Base-by-base conservation (phyloP, 2,329 filamentous ascomycete species). In the Arthrinium phaeospermum region DNA sequence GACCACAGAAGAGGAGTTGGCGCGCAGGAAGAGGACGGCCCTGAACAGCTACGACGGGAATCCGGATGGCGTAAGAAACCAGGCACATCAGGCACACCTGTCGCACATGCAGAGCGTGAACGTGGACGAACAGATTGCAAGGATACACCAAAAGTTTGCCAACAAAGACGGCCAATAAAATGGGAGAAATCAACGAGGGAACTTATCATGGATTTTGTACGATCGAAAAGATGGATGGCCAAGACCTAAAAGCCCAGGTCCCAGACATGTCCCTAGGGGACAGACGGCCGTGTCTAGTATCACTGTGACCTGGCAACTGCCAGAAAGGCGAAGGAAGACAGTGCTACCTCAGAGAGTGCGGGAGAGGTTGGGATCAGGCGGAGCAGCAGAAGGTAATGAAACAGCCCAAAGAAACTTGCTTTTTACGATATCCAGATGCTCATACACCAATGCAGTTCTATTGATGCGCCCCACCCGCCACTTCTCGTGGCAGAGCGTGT, bases 61-160 rank as follows among this genome's bases (percentile, higher is more conserved):
- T 75, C 87, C 88, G 27, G 90, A 93, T 71, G 87, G 86, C 73
- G 53, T 37, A 13, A 41, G 57, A 30, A 64, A 41, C 34, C 57
- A 64, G 57, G 57, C 57, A 13, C 67, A 46, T 5, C 57, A 64
- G 57, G 57, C 57, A n/a, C 57, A 64, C 12, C 89, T 90, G 76
- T 89, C 79, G 73, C 88, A 91, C 77, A 87, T 92, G 83, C 89
- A 91, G 79, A 89, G 85, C 71, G 90, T 93, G 82, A 96, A 94
- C 79, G 91, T 97, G 49, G 93, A 96, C 80, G 94, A 97, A 81
- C 94, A 97, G 84, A 94, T 97, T 75, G 88, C 92, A 19, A 86
- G 86, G 4, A 89, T 90, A 53, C 87, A 90, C 73, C 86, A 89
- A 75, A 88, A 86, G 75, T 90, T 89, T 80, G 81, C 82, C 8